Evolutionary conservation across 2,329 filamentous ascomycete species (phyloP), one percentile per base, ranked within the genome.

Genomic region (Pyricularia pennisetigena): DNA sequence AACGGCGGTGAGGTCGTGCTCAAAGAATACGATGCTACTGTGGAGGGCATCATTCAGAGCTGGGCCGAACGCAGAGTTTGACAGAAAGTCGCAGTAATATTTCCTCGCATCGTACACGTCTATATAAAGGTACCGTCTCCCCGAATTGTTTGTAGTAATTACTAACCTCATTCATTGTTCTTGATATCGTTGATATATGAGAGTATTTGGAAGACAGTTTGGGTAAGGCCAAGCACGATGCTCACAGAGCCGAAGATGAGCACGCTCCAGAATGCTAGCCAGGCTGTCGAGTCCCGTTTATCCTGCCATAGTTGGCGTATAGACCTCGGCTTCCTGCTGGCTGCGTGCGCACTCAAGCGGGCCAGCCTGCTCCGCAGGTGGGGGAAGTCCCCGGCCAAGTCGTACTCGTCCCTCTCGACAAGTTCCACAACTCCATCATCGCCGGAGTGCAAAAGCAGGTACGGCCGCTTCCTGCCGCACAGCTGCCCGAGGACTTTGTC

Each of bases 11-110:
- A 76, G 66, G 80, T 85, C 24, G 75, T 74, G n/a, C 72, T 88
- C 72, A 83, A 78, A 73, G 86, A 88, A 77, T 88, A 89, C 72
- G 82, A 85, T 67, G 76, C 84, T 3, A 86, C 79, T n/a, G 72
- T 79, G 1, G 77, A 82, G 72, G 86, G 86, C 0, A 79, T 88
- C 75, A 81, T 86, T 30, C 76, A 82, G 73, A 85, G 82, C 70
- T 86, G 78, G 76, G 74, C 72, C 10, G 78, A 82, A 65, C 73
- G 79, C 41, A 72, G 70, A 28, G 72, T 77, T 20, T 75, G 54
- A 69, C 61, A 64, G 30, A 20, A 9, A 65, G 30, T 70, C 41
- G 35, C 64, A 65, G 57, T 57, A 35, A 29, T 49, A 20, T 49
- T n/a, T 49, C 41, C 16, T 49, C 41, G 16, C 16, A n/a, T 49